Conservation (phyloP, 2,329 filamentous ascomycete species). For the Xylariaceae sp. region DNA sequence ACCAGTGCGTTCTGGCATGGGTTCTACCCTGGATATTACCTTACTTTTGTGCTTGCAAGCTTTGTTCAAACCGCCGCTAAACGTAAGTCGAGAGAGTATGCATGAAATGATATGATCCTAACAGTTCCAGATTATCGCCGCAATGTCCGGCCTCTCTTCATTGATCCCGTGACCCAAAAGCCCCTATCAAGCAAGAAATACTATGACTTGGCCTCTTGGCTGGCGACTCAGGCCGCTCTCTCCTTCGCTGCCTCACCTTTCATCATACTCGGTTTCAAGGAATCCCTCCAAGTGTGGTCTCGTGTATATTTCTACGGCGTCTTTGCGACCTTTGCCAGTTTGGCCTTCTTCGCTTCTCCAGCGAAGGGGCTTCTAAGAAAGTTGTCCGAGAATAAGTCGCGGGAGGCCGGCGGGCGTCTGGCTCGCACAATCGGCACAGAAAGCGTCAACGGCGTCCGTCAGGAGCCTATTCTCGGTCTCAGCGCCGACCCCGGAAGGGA, state of each 20-base stretch:
- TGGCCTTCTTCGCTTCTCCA: constrained; percentile 76
- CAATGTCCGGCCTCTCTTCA: constrained; percentile 85
- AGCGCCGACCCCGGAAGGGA: constrained; percentile 72
- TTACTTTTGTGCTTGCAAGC: constrained; percentile 83
- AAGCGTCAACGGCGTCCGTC: constrained; percentile 42
- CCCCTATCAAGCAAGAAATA: constrained; percentile 71
- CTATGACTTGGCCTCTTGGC: constrained; percentile 75
- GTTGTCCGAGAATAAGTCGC: constrained; percentile 55
- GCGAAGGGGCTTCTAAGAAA: constrained; percentile 59
- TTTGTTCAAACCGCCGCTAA: constrained; percentile 93
- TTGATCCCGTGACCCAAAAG: constrained; percentile 68
- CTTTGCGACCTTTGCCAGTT: constrained; percentile 58
- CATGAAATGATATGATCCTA: constrained; percentile 4
- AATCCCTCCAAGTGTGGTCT: constrained; percentile 72
- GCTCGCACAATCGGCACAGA: constrained; percentile 54
- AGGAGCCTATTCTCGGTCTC: constrained; percentile 69
- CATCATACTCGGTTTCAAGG: constrained; percentile 68
- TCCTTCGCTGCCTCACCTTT: constrained; percentile 82
- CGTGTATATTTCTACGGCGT: constrained; percentile 86
- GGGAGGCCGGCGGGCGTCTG: constrained; percentile 43
- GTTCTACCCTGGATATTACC: constrained; percentile 94
- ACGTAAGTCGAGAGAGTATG: constrained; percentile 54
- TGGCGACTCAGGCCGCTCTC: constrained; percentile 77
- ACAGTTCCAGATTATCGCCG: constrained; percentile 71
- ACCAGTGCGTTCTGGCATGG: constrained; percentile 98